phyloP scores from a whole-genome alignment of 2,329 filamentous ascomycete genomes.

The Colletotrichum sublineola region DNA sequence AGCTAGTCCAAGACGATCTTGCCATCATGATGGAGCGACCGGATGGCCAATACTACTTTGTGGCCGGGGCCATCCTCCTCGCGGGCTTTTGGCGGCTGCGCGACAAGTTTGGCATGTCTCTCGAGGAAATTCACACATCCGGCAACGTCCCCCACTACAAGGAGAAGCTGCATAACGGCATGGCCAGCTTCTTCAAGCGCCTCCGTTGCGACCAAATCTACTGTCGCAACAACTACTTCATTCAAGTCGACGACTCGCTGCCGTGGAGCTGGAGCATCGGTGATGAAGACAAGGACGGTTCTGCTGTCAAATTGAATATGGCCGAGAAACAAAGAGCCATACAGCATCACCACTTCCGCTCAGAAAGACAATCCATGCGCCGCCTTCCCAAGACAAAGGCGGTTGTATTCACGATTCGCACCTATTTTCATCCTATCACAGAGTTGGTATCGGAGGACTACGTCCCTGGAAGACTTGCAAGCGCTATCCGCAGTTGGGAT shows the following conservation, averaged over 20 bases:
- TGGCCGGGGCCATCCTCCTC: conserved; percentile 81
- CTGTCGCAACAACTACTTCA: conserved; percentile 84
- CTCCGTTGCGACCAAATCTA: conserved; percentile 75
- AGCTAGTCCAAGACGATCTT: conserved; percentile 84
- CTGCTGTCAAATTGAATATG: conserved; percentile 77
- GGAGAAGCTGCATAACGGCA: conserved; percentile 80
- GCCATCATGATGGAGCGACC: conserved; percentile 84
- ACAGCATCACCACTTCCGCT: conserved; percentile 81
- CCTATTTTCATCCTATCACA: conserved; percentile 81
- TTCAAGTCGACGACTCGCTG: conserved; percentile 84
- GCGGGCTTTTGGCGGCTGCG: conserved; percentile 86
- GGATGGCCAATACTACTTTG: conserved; percentile 85
- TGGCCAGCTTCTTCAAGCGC: conserved; percentile 84
- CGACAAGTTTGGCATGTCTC: conserved; percentile 84
- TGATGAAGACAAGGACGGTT: conserved; percentile 80
- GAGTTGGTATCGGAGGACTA: conserved; percentile 78
- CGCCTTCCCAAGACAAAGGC: conserved; percentile 70
- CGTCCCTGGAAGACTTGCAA: conserved; percentile 83
- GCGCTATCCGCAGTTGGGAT: conserved; percentile 84
- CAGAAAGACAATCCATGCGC: conserved; percentile 78
- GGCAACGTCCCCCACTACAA: conserved; percentile 81
- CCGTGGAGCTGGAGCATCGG: conserved; percentile 85
- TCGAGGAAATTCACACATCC: conserved; percentile 83
- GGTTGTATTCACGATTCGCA: conserved; percentile 82
- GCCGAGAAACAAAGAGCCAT: conserved; percentile 81